phyloP scores from a whole-genome alignment of 306 rosid genomes.

The Abrus precatorius region DNA sequence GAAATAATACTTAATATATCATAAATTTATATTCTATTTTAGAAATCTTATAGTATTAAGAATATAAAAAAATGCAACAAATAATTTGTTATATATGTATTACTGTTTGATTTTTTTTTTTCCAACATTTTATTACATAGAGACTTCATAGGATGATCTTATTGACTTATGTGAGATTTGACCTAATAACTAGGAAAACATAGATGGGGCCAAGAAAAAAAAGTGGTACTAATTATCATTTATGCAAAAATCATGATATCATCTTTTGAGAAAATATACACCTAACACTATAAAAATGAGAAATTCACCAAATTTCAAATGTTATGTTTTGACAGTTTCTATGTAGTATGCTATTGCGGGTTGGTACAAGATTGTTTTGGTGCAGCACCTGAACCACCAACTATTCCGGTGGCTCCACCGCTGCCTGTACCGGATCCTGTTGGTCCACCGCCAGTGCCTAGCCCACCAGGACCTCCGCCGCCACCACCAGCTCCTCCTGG shows the following conservation, averaged over 20 bases:
- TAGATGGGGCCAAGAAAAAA: no score
- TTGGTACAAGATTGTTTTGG: slow-evolving; percentile 64
- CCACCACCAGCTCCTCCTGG: not conserved
- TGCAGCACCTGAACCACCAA: slow-evolving; percentile 43
- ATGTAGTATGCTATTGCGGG: slow-evolving; percentile 57
- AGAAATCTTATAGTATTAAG: no score
- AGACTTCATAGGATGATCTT: not conserved
- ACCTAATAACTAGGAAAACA: no score
- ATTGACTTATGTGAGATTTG: not conserved
- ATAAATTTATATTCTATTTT: no score
- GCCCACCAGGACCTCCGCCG: slow-evolving; percentile 2
- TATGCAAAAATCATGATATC: not conserved
- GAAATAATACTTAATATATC: not conserved
- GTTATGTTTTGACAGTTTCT: slow-evolving; percentile 46
- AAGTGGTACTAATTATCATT: not conserved
- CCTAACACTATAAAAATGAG: not conserved
- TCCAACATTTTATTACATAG: not conserved
- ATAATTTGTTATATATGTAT: no score
- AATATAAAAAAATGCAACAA: no score
- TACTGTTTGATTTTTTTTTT: not conserved
- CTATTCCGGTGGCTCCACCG: slow-evolving; percentile 25
- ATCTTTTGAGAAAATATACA: no score
- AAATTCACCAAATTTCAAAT: not conserved
- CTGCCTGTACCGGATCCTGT: not conserved
- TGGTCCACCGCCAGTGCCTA: not conserved